Percentiles rank a stretch among this genome's conserved stretches.
Evolutionary conservation across 495 filamentous ascomycete genomes (phyloP).

Genomic region (Clavariopsis aquatica): DNA sequence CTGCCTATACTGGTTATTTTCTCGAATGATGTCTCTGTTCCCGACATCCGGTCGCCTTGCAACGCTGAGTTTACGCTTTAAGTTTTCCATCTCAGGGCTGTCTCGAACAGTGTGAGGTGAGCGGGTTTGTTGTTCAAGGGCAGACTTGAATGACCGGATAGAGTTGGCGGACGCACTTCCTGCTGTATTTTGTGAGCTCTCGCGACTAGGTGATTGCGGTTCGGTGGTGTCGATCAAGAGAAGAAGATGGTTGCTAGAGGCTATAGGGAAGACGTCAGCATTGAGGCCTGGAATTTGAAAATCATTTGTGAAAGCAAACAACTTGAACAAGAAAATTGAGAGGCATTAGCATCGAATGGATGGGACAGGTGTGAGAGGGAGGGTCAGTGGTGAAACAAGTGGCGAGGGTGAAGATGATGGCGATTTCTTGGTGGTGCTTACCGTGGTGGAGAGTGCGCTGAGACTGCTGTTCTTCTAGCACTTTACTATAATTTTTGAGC

Average conservation of each 20-base stretch:
- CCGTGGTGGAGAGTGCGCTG: constrained; percentile 35
- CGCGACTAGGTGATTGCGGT: constrained; percentile 33
- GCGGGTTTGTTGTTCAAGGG: constrained; percentile 28
- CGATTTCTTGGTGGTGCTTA: constrained; percentile 14
- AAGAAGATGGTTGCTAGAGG: constrained; percentile 37
- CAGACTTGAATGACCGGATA: constrained; percentile 32
- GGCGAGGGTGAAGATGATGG: constrained; percentile 3
- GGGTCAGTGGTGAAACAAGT: neutral
- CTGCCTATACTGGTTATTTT: constrained; percentile 30
- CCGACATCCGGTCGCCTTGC: constrained; percentile 27
- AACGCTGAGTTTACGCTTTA: constrained; percentile 33
- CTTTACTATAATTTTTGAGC: constrained; percentile 37
- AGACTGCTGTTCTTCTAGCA: constrained; percentile 40
- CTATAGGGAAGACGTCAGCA: constrained; percentile 10
- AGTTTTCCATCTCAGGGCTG: constrained; percentile 31
- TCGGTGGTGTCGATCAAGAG: constrained; percentile 33
- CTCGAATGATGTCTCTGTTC: constrained; percentile 25
- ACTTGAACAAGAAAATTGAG: neutral
- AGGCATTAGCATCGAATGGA: neutral
- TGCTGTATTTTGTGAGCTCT: constrained; percentile 26
- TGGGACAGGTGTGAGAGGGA: neutral
- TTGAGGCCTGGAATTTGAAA: neutral
- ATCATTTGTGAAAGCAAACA: neutral
- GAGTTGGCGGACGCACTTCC: constrained; percentile 28
- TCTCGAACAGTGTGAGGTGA: constrained; percentile 8